Conservation (phyloP, 495 filamentous ascomycete species). For the Penicillium pancosmium region DNA sequence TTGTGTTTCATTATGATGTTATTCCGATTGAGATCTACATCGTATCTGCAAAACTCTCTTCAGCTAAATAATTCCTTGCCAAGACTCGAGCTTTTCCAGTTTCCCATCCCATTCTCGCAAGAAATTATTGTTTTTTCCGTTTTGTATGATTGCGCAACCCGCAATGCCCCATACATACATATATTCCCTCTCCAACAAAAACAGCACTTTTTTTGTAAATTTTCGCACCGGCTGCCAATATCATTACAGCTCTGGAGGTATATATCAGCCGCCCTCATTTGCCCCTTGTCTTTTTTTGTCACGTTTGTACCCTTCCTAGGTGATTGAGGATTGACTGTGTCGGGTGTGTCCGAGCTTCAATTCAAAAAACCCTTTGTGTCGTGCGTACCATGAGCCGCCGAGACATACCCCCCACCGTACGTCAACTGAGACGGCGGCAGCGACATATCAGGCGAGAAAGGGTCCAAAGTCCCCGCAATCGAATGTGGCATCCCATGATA, state of each 20-base stretch:
- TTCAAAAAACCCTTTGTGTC: constrained; percentile 34
- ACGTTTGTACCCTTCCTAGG: too few relatives aligned
- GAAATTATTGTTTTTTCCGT: too few relatives aligned
- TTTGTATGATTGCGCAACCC: too few relatives aligned
- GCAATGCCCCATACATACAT: too few relatives aligned
- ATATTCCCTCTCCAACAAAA: too few relatives aligned
- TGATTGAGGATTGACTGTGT: too few relatives aligned
- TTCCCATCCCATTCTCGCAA: not conserved
- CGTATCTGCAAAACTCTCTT: not conserved
- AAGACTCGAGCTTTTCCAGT: not conserved
- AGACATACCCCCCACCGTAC: constrained; percentile 37
- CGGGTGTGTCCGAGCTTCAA: not conserved
- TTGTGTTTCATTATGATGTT: constrained; percentile 7
- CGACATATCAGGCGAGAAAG: constrained; percentile 37
- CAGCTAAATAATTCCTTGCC: not conserved
- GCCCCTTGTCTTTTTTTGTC: too few relatives aligned
- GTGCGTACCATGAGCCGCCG: constrained; percentile 31
- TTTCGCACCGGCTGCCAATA: too few relatives aligned
- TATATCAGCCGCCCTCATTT: too few relatives aligned
- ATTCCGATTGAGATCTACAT: not conserved
- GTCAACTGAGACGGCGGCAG: constrained; percentile 36
- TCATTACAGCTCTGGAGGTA: too few relatives aligned
- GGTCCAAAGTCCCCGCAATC: constrained; percentile 34
- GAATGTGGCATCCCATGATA: constrained; percentile 33
- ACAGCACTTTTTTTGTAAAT: too few relatives aligned